These are phyloP conservation scores for Annona cherimola DNA, from an alignment of 164 flowering plant genomes.

Conservation along the genomic window DNA sequence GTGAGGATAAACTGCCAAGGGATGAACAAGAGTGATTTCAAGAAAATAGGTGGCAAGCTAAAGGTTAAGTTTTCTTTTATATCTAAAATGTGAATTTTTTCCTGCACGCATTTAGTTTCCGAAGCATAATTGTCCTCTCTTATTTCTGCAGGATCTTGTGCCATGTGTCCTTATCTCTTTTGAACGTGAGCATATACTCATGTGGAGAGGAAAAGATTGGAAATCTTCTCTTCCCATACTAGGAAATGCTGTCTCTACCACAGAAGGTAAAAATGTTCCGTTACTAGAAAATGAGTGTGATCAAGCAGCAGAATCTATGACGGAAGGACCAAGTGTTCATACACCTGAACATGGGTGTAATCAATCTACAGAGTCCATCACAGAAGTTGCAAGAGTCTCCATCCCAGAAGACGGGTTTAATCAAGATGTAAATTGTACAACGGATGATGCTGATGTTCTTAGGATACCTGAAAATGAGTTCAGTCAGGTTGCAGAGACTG, in stretches of 20 bases:
- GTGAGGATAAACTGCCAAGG: slow-evolving; percentile 82
- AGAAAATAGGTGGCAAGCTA: slow-evolving; percentile 85
- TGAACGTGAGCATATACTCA: slow-evolving; percentile 71
- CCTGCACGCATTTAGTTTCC: background rate
- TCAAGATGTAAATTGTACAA: too few species aligned
- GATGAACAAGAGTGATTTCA: slow-evolving; percentile 67
- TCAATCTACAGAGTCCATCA: too few species aligned
- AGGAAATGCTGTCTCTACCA: slow-evolving; percentile 18
- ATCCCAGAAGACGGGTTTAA: too few species aligned
- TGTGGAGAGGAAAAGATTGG: slow-evolving; percentile 91
- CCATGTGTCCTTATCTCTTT: slow-evolving; percentile 85
- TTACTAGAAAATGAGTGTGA: too few species aligned
- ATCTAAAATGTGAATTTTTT: background rate
- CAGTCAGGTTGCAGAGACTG: too few species aligned
- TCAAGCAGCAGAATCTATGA: too few species aligned
- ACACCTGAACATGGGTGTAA: too few species aligned
- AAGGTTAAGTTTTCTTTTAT: slow-evolving; percentile 35
- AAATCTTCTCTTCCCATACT: slow-evolving; percentile 41
- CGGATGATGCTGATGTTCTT: too few species aligned
- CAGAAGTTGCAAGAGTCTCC: too few species aligned
- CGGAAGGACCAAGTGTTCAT: too few species aligned
- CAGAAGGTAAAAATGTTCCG: background rate
- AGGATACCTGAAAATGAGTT: too few species aligned
- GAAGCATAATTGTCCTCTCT: background rate
- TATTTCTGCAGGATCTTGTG: slow-evolving; percentile 69